These are phyloP conservation scores for Leishmania turanica DNA, from an alignment of 208 protist species.

Conservation along the genomic window DNA sequence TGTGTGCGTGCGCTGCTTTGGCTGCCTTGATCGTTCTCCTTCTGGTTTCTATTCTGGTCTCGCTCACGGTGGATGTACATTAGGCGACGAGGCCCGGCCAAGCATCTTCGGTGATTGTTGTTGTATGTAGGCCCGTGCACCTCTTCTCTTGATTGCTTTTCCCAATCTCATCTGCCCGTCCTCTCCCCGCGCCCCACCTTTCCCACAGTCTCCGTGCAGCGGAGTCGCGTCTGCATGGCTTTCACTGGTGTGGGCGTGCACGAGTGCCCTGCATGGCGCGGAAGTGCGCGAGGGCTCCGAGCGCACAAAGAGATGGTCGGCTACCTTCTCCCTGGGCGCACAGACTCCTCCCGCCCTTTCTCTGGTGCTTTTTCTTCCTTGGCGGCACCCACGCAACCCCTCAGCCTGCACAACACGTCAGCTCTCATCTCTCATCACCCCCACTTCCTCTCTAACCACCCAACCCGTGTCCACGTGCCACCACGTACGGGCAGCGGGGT, in stretches of 20 bases:
- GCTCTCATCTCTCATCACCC: not conserved
- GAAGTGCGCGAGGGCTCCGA: no score
- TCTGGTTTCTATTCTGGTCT: no score
- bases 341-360: not conserved
- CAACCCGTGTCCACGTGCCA: not conserved
- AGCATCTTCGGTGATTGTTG: not conserved
- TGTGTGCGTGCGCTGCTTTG: not conserved
- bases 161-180: not conserved
- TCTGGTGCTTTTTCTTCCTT: not conserved
- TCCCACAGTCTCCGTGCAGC: not conserved
- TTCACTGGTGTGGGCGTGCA: not conserved
- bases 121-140: not conserved
- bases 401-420: not conserved
- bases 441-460: not conserved
- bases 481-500: not conserved
- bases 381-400: not conserved
- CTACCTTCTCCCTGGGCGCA: not conserved
- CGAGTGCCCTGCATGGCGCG: not conserved
- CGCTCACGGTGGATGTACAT: constrained; percentile 1
- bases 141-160: not conserved
- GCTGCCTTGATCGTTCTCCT: not conserved
- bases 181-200: not conserved
- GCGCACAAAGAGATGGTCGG: not conserved
- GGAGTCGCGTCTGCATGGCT: not conserved
- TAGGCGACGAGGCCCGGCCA: not conserved